phyloP scores from a whole-genome alignment of 371 early-diverging fungal species.

The Rhizopus stolonifer region DNA sequence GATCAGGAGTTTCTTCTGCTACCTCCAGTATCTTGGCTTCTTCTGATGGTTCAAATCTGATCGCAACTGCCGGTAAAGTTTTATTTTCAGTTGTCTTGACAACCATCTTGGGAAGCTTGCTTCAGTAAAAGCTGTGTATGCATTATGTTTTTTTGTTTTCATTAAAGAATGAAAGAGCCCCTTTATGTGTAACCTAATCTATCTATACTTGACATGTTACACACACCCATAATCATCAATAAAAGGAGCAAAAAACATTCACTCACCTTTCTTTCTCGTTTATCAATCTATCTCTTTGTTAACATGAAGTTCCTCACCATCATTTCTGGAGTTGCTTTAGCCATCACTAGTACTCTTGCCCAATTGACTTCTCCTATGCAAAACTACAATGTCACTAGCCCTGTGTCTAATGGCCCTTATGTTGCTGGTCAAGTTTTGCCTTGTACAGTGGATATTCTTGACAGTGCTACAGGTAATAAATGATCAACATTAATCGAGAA shows the following conservation, averaged over 20 bases:
- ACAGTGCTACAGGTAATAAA: slow-evolving; percentile 27
- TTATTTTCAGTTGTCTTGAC: slow-evolving; percentile 9
- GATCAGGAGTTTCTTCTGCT: slow-evolving; percentile 9
- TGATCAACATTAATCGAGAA: no score
- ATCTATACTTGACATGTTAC: slow-evolving; percentile 2
- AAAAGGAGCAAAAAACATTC: background rate
- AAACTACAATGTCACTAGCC: slow-evolving; percentile 42
- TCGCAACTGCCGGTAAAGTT: slow-evolving; percentile 4
- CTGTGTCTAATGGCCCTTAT: slow-evolving; percentile 38
- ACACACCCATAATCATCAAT: background rate
- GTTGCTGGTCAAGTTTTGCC: slow-evolving; percentile 40
- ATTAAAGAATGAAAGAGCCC: background rate
- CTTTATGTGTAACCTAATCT: background rate
- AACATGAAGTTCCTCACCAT: slow-evolving; percentile 21
- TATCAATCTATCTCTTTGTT: background rate
- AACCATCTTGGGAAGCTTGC: slow-evolving; percentile 11
- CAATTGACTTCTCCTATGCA: slow-evolving; percentile 36
- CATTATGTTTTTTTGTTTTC: background rate
- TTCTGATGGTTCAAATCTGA: background rate
- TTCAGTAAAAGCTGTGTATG: no score
- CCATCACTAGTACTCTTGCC: slow-evolving; percentile 22
- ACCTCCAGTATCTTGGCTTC: slow-evolving; percentile 1
- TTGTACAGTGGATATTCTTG: slow-evolving; percentile 33
- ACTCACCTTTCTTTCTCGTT: background rate
- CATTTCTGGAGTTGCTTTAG: slow-evolving; percentile 17